A percentile compares a stretch with the other conserved stretches of the same genome.
Evolutionary conservation across 2,329 filamentous ascomycete genomes (phyloP).

Genomic region (Cephalotrichum gorgonifer): DNA sequence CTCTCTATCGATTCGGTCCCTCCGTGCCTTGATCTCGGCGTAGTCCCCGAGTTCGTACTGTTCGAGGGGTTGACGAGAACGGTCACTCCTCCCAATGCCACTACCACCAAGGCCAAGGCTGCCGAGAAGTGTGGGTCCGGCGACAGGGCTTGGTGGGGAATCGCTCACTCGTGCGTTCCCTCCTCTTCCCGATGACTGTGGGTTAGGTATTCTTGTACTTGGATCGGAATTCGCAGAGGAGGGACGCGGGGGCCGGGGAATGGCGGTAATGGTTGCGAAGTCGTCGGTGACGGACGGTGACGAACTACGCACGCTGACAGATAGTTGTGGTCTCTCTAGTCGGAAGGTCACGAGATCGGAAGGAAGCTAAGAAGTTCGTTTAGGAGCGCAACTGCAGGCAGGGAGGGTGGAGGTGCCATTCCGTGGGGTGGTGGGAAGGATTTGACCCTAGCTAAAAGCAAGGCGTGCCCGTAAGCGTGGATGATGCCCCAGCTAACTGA

Average conservation of each 20-base stretch:
- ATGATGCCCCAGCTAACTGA: no score
- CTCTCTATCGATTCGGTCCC: slow-evolving; percentile 20
- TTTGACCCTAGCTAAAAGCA: no score
- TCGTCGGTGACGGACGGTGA: not conserved
- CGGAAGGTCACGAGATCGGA: not conserved
- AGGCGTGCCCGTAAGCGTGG: no score
- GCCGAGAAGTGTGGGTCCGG: not conserved
- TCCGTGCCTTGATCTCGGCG: slow-evolving; percentile 17
- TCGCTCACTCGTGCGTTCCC: slow-evolving; percentile 4
- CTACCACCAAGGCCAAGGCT: no score
- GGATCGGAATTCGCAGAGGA: slow-evolving; percentile 2
- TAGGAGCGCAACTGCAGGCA: not conserved
- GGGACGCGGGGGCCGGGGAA: not conserved
- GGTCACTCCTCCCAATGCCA: no score
- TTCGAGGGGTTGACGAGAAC: not conserved
- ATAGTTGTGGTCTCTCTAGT: no score
- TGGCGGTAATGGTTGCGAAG: slow-evolving; percentile 4
- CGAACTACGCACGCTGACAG: no score
- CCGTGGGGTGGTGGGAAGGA: not conserved
- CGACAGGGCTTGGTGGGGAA: no score
- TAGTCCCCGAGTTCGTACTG: slow-evolving; percentile 32
- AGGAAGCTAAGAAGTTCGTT: not conserved
- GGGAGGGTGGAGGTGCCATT: not conserved
- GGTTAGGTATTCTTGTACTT: not conserved
- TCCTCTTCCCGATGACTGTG: slow-evolving; percentile 3